These are phyloP conservation scores for Silene noctiflora DNA, from an alignment of 179 eudicot species.

Conservation along the genomic window DNA sequence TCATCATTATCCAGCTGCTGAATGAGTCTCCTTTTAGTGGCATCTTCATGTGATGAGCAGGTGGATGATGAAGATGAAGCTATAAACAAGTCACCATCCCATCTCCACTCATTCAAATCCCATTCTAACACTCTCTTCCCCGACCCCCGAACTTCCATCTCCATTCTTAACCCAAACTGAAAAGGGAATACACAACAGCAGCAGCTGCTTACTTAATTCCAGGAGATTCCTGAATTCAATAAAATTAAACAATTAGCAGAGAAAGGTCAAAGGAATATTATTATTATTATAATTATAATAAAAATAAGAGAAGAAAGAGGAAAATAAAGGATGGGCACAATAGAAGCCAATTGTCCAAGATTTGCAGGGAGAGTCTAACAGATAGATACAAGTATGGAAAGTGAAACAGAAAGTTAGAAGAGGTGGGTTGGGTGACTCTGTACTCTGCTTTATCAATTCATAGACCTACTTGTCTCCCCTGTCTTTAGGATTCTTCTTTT, in stretches of 20 bases:
- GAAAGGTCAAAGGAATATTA: too few species aligned
- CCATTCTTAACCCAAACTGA: background rate
- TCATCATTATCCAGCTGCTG: too few species aligned
- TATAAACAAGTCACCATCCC: conserved; percentile 78
- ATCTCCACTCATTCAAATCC: conserved; percentile 81
- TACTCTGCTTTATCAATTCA: too few species aligned
- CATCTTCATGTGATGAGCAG: conserved; percentile 14
- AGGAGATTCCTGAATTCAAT: too few species aligned
- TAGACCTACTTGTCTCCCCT: too few species aligned
- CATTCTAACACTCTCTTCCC: conserved; percentile 60
- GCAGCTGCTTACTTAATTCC: too few species aligned
- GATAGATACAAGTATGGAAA: background rate
- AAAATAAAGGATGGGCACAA: background rate
- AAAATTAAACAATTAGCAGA: background rate
- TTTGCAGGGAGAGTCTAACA: too few species aligned
- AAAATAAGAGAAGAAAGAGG: background rate
- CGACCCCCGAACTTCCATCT: background rate
- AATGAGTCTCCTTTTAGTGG: too few species aligned
- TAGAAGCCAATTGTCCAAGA: background rate
- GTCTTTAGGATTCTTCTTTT: too few species aligned
- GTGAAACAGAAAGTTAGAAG: background rate
- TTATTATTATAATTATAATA: background rate
- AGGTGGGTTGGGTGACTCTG: background rate
- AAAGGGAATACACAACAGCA: too few species aligned
- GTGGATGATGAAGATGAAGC: conserved; percentile 47